Base-by-base conservation (phyloP, 768 basidiomycete genomes). In the Pleurotus platypus region DNA sequence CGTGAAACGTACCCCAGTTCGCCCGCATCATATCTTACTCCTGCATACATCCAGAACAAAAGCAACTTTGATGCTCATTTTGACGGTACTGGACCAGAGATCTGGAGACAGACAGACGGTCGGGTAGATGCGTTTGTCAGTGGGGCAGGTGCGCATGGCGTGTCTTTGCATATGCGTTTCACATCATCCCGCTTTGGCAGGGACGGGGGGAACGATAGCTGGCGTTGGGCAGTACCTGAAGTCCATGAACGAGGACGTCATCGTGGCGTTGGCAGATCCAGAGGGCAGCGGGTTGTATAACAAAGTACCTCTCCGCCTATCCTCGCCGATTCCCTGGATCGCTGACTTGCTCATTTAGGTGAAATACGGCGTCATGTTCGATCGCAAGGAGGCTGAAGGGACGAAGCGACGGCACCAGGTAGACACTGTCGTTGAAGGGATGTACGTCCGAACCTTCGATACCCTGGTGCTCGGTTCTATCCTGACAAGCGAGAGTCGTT, bases 141-240 rank as follows among this genome's bases (percentile, higher is more conserved):
- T 26, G 96, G 96, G 1, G 94, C 96, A 56, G 94, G 94, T 85
- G 57, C 58, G 73, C 60, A 37, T 49, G 18, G 30, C 30, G 39
- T 22, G 48, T 24, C 55, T 42, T 27, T 35, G 11, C 30, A 35
- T 35, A 11, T 35, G 30, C 9, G 30, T 49, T 39, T 20, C 3
- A 55, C 12, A 38, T 55, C 37, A 57, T 43, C n/a, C 24, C 49
- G 12, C 30, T 8, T 40, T n/a, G 55, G 3, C 49, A 89, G 92
- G 94, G n/a, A 98, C 96, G 2, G 96, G 97, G 4, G 97, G 97
- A 11, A 98, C 96, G 2, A 83, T 99, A 50, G 89, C 94, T 1
- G 96, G 96, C 0, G 82, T 79, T 4, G 94, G 92, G 0, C 79
- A 74, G 50, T 96, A 79, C 65, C 73, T 99, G 54, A 96, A 94